A percentile compares a stretch with the other conserved stretches of the same genome.
Evolutionary conservation across 2,329 filamentous ascomycete genomes (phyloP).

Genomic region (Fonsecaea nubica): DNA sequence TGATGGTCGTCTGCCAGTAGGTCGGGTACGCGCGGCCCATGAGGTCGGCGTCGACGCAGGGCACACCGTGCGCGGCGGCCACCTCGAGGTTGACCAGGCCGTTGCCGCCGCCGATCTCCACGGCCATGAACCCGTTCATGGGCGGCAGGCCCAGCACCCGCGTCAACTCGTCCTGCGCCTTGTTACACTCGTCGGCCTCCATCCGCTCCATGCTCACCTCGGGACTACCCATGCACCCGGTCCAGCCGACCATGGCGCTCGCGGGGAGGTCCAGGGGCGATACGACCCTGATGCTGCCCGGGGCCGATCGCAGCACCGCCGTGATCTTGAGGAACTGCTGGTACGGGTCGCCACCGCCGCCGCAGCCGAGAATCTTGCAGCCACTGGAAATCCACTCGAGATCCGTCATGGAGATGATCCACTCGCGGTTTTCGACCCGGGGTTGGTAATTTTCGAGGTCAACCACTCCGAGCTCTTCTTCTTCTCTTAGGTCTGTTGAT

Average conservation of each 20-base stretch:
- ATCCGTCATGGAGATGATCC: constrained; percentile 55
- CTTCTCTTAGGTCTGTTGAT: constrained; percentile 2
- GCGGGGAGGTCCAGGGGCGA: constrained; percentile 59
- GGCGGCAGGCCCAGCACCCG: constrained; percentile 54
- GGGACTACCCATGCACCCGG: constrained; percentile 60
- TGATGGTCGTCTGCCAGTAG: constrained; percentile 31
- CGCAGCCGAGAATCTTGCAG: constrained; percentile 58
- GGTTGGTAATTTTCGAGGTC: constrained; percentile 39
- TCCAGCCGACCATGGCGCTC: constrained; percentile 52
- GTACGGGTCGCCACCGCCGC: constrained; percentile 52
- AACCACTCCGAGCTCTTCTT: constrained; percentile 1
- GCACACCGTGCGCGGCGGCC: constrained; percentile 45
- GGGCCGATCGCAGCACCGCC: constrained; percentile 22
- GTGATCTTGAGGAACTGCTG: constrained; percentile 36
- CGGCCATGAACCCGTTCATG: constrained; percentile 65
- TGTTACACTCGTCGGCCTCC: constrained; percentile 59
- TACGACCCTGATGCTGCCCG: constrained; percentile 59
- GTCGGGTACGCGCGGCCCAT: constrained; percentile 46
- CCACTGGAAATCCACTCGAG: constrained; percentile 55
- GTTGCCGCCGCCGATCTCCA: constrained; percentile 73
- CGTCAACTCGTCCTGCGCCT: constrained; percentile 58
- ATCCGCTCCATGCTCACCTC: constrained; percentile 68
- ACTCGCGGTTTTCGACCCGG: constrained; percentile 35
- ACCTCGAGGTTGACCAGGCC: constrained; percentile 45
- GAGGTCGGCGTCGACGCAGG: constrained; percentile 55